Percentiles rank a stretch among this genome's conserved stretches.
Evolutionary conservation across 306 rosid genomes (phyloP).

Genomic region (Lupinus albus): DNA sequence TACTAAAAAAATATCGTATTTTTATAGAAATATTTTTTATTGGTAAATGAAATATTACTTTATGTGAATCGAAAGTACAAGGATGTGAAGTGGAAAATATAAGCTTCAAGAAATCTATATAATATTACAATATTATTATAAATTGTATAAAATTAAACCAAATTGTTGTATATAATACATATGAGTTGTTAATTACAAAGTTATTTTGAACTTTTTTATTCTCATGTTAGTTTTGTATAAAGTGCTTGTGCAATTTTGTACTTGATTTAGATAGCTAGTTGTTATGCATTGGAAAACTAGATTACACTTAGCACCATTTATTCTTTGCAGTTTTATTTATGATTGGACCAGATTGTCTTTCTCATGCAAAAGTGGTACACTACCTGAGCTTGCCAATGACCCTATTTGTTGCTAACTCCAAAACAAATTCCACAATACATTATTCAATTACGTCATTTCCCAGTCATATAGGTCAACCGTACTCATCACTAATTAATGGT

Average conservation of each 20-base stretch:
- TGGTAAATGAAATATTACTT: too few species aligned
- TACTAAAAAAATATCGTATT: too few species aligned
- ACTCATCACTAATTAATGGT: constrained; percentile 30
- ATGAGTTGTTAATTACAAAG: too few species aligned
- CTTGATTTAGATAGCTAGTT: constrained; percentile 42
- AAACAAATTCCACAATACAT: constrained; percentile 37
- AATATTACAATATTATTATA: too few species aligned
- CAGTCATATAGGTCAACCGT: constrained; percentile 41
- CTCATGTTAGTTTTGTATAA: constrained; percentile 31
- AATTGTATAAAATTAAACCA: too few species aligned
- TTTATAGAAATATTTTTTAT: too few species aligned
- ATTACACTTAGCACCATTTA: constrained; percentile 32
- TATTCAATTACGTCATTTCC: constrained; percentile 36
- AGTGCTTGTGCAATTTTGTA: constrained; percentile 34
- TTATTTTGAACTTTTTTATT: too few species aligned
- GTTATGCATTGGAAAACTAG: constrained; percentile 43
- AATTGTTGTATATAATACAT: too few species aligned
- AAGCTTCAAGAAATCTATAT: too few species aligned
- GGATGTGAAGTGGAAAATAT: too few species aligned
- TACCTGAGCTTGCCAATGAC: constrained; percentile 33
- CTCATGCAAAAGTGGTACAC: constrained; percentile 43
- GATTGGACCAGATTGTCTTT: constrained; percentile 53
- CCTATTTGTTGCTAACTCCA: constrained; percentile 43
- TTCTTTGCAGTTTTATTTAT: constrained; percentile 32
- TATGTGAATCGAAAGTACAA: too few species aligned